Conservation (phyloP, 208 protist genomes). For the Leptomonas pyrrhocoris region DNA sequence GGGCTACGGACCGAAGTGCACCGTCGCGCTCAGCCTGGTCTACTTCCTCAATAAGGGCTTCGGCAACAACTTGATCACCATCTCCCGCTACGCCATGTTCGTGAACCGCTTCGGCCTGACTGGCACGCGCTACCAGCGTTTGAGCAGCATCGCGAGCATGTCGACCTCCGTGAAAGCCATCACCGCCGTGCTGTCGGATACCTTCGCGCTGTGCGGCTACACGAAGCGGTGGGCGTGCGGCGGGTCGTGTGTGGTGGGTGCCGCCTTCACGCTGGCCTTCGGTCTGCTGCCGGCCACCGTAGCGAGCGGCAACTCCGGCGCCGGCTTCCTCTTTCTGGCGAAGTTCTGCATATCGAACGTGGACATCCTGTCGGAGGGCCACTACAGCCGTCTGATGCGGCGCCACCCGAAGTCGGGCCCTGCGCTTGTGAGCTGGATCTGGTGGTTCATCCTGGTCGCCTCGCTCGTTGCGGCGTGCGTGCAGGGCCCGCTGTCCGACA, state of each 20-base stretch:
- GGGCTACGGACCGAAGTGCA: constrained; percentile 43
- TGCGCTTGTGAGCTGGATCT: constrained; percentile 51
- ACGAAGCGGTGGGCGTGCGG: constrained; percentile 79
- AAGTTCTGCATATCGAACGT: constrained; percentile 45
- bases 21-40: constrained; percentile 31
- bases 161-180: constrained; percentile 65
- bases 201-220: constrained; percentile 71
- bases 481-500: constrained; percentile 47
- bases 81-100: constrained; percentile 50
- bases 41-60: constrained; percentile 61
- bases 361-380: constrained; percentile 59
- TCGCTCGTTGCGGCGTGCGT: constrained; percentile 40
- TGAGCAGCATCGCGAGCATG: constrained; percentile 46
- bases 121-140: constrained; percentile 48
- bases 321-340: constrained; percentile 45
- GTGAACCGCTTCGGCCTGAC: constrained; percentile 37
- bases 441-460: constrained; percentile 46
- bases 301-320: constrained; percentile 24
- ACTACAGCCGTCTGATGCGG: constrained; percentile 55
- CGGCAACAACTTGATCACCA: constrained; percentile 42
- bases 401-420: constrained; percentile 32
- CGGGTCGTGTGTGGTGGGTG: constrained; percentile 29
- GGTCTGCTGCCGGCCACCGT: constrained; percentile 39
- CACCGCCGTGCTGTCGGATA: constrained; percentile 58
- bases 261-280: constrained; percentile 32